These are phyloP conservation scores for Penicilliopsis zonata DNA, from an alignment of 495 filamentous ascomycete species.

Conservation along the genomic window DNA sequence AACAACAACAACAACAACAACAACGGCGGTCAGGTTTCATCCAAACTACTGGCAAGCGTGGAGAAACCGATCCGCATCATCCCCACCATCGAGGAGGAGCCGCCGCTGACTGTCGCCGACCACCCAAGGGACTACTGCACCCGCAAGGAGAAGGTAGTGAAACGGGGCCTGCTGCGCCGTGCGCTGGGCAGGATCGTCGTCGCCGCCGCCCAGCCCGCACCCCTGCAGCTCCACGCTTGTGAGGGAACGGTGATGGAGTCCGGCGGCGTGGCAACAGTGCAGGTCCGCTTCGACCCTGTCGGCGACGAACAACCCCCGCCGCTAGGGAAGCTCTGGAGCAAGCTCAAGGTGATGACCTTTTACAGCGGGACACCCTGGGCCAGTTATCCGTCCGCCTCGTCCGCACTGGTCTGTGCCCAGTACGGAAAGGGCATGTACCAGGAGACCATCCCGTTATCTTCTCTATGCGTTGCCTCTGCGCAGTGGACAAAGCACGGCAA, in stretches of 20 bases:
- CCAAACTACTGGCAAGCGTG: slow-evolving; percentile 35
- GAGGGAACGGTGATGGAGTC: slow-evolving; percentile 22
- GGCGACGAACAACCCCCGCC: slow-evolving; percentile 50
- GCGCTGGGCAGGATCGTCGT: slow-evolving; percentile 65
- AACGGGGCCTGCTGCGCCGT: slow-evolving; percentile 64
- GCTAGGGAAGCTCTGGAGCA: slow-evolving; percentile 53
- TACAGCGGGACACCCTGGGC: slow-evolving; percentile 52
- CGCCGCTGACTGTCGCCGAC: slow-evolving; percentile 55
- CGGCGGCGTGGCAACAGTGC: slow-evolving; percentile 53
- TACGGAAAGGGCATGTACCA: slow-evolving; percentile 51
- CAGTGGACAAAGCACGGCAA: slow-evolving; percentile 50
- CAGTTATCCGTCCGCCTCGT: slow-evolving; percentile 22
- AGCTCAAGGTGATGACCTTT: slow-evolving; percentile 65
- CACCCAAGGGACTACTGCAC: slow-evolving; percentile 53
- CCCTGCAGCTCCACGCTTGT: slow-evolving; percentile 46
- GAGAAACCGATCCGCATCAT: slow-evolving; percentile 61
- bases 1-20: no score
- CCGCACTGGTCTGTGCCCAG: slow-evolving; percentile 22
- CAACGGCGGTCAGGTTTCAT: slow-evolving; percentile 11
- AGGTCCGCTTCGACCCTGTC: slow-evolving; percentile 64
- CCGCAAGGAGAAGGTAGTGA: slow-evolving; percentile 63
- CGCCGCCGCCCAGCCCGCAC: slow-evolving; percentile 59
- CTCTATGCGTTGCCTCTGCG: slow-evolving; percentile 49
- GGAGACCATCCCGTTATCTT: slow-evolving; percentile 49
- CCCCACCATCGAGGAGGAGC: slow-evolving; percentile 61